Evolutionary conservation across 2,329 filamentous ascomycete genomes (phyloP).

Genomic region (Dothidotthia symphoricarpi): DNA sequence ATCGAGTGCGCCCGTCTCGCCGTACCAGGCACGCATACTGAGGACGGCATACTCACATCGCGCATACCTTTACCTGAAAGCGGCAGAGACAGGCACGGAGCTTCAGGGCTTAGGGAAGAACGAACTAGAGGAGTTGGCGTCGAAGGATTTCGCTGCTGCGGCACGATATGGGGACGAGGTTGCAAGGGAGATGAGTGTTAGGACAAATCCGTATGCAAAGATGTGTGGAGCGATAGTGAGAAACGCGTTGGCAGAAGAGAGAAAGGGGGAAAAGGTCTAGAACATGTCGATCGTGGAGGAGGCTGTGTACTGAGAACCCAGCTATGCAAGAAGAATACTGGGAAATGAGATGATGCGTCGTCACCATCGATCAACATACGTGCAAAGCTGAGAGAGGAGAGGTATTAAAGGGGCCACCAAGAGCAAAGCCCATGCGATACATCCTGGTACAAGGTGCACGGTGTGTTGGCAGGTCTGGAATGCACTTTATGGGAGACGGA

Average conservation of each 20-base stretch:
- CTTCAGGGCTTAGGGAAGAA: conserved; percentile 37
- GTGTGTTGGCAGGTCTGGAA: too few species aligned
- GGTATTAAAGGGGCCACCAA: too few species aligned
- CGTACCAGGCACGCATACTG: conserved; percentile 63
- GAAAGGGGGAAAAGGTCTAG: conserved; percentile 12
- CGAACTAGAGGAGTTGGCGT: conserved; percentile 56
- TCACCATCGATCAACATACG: too few species aligned
- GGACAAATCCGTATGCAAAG: conserved; percentile 63
- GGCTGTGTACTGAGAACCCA: neutral
- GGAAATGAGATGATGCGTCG: too few species aligned
- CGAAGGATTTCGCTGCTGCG: conserved; percentile 54
- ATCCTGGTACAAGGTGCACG: too few species aligned
- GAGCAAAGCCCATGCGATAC: too few species aligned
- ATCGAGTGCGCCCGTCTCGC: conserved; percentile 51
- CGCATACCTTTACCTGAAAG: conserved; percentile 47
- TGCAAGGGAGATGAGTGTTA: conserved; percentile 57
- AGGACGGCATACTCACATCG: conserved; percentile 71
- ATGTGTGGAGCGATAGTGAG: conserved; percentile 62
- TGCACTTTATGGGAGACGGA: too few species aligned
- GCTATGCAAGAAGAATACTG: too few species aligned
- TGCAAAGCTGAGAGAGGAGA: too few species aligned
- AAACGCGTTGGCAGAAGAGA: conserved; percentile 58
- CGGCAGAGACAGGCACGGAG: conserved; percentile 38
- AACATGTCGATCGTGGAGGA: neutral
- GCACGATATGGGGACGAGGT: conserved; percentile 58